Conservation (phyloP, 441 rosid genomes). For the Euphorbia celastroides region DNA sequence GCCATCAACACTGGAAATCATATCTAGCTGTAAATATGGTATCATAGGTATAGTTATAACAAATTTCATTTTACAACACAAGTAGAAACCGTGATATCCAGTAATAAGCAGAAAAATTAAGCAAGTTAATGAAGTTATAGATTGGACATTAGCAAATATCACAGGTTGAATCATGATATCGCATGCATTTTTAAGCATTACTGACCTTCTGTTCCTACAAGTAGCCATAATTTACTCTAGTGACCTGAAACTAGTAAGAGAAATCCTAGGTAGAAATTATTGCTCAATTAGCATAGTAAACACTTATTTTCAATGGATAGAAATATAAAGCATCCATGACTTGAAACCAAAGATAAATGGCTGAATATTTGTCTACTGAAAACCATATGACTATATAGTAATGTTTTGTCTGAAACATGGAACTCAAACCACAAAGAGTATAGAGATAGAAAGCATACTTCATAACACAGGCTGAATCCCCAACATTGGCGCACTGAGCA, state of each 20-base stretch:
- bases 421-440: not conserved
- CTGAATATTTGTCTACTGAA: constrained; percentile 1
- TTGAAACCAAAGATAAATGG: not conserved
- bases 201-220: no score
- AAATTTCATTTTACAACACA: constrained; percentile 1
- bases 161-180: not conserved
- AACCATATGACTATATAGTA: no score
- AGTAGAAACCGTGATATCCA: constrained; percentile 5
- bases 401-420: not conserved
- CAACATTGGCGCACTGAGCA: constrained; percentile 92
- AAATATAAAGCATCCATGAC: no score
- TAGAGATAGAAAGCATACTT: constrained; percentile 46
- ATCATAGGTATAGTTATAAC: constrained; percentile 8
- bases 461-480: constrained; percentile 87
- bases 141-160: not conserved
- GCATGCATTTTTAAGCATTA: no score
- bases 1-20: constrained; percentile 61
- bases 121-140: no score
- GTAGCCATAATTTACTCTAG: not conserved
- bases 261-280: no score
- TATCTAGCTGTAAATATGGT: constrained; percentile 23
- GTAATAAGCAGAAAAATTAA: no score
- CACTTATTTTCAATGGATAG: no score
- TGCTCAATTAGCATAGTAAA: no score
- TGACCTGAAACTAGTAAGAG: not conserved